A percentile compares a stretch with the other conserved stretches of the same genome.
phyloP scores from a whole-genome alignment of 2,329 filamentous ascomycete genomes.

The Erysiphe neolycopersici region DNA sequence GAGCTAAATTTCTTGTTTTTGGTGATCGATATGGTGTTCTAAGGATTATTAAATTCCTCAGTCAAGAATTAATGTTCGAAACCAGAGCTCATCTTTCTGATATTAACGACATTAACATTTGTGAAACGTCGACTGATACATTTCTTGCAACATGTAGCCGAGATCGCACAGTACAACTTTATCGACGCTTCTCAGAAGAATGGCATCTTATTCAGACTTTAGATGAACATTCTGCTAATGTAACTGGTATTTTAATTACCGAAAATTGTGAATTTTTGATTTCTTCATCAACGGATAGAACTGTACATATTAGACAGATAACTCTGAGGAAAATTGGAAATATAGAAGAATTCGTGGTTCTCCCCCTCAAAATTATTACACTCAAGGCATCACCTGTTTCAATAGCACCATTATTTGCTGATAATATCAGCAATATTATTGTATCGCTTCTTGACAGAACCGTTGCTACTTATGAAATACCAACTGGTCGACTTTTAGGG shows the following conservation, averaged over 20 bases:
- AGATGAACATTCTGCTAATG: slow-evolving; percentile 70
- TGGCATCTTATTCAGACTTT: slow-evolving; percentile 75
- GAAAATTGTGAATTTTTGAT: slow-evolving; percentile 40
- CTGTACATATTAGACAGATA: slow-evolving; percentile 56
- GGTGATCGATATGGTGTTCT: slow-evolving; percentile 75
- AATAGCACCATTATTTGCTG: slow-evolving; percentile 43
- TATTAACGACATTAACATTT: slow-evolving; percentile 55
- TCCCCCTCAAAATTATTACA: slow-evolving; percentile 50
- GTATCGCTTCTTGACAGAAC: slow-evolving; percentile 34
- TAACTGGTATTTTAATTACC: slow-evolving; percentile 51
- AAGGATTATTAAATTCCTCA: slow-evolving; percentile 34
- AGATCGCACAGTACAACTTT: slow-evolving; percentile 86
- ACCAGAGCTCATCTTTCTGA: slow-evolving; percentile 71
- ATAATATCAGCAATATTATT: slow-evolving; percentile 21
- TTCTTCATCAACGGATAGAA: slow-evolving; percentile 72
- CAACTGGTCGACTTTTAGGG: slow-evolving; percentile 39
- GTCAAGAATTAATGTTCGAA: slow-evolving; percentile 35
- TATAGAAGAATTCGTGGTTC: slow-evolving; percentile 41
- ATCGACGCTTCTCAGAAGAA: slow-evolving; percentile 27
- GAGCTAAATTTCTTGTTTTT: slow-evolving; percentile 42
- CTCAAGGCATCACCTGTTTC: slow-evolving; percentile 71
- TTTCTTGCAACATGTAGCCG: slow-evolving; percentile 63
- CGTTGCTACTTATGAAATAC: slow-evolving; percentile 32
- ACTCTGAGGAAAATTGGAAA: slow-evolving; percentile 37
- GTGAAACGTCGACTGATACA: slow-evolving; percentile 30